These are phyloP conservation scores for Acephala macrosclerotiorum DNA, from an alignment of 2,329 filamentous ascomycete genomes.

Conservation along the genomic window DNA sequence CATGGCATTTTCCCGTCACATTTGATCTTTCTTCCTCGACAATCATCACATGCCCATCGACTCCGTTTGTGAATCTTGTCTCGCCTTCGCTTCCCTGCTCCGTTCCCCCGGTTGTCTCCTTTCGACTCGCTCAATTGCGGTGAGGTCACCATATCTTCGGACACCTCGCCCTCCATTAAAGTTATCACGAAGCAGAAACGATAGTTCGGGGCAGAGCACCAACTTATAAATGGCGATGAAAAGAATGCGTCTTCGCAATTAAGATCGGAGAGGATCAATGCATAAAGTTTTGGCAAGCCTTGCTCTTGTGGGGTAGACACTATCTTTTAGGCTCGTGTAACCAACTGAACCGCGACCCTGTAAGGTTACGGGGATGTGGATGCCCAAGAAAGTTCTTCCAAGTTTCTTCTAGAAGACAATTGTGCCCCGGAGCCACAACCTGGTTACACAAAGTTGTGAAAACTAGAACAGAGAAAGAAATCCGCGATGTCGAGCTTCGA, in stretches of 20 bases:
- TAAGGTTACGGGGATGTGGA: neutral
- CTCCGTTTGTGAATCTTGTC: slow-evolving; percentile 8
- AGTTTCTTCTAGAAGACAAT: neutral
- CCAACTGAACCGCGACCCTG: neutral
- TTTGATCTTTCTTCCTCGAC: slow-evolving; percentile 15
- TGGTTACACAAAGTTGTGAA: neutral
- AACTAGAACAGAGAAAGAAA: neutral
- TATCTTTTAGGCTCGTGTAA: neutral
- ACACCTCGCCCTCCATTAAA: slow-evolving; percentile 3
- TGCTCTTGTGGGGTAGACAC: neutral
- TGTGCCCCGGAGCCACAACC: neutral
- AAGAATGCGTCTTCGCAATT: neutral
- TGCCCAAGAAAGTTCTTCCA: neutral
- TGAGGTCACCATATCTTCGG: neutral
- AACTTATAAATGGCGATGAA: slow-evolving; percentile 1
- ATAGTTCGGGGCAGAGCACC: neutral
- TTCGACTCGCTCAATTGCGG: neutral
- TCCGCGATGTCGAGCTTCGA: neutral
- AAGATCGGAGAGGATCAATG: neutral
- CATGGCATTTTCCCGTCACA: slow-evolving; percentile 16
- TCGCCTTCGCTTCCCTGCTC: neutral
- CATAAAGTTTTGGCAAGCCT: slow-evolving; percentile 1
- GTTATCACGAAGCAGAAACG: neutral
- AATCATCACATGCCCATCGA: slow-evolving; percentile 12
- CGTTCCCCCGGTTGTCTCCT: neutral